These are phyloP conservation scores for Geotrichum siamense DNA, from an alignment of 1,139 yeast species.

Conservation along the genomic window DNA sequence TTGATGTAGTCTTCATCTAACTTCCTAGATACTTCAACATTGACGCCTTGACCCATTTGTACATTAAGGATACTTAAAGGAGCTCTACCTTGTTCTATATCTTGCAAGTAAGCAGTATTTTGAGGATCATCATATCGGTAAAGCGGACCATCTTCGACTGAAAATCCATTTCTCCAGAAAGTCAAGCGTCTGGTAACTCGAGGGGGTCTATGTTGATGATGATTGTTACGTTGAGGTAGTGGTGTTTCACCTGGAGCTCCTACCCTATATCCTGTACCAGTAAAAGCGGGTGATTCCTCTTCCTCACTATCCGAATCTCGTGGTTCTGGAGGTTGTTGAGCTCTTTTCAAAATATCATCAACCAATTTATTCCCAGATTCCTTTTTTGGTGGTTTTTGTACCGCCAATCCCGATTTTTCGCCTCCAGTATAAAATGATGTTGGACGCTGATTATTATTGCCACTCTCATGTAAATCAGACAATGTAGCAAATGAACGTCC, in stretches of 20 bases:
- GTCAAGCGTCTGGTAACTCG: slow-evolving; percentile 54
- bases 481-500: slow-evolving; percentile 33
- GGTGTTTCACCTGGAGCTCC: slow-evolving; percentile 45
- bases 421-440: slow-evolving; percentile 88
- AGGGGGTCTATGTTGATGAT: slow-evolving; percentile 13
- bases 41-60: slow-evolving; percentile 90
- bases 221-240: slow-evolving; percentile 6
- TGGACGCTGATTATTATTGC: slow-evolving; percentile 20
- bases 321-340: slow-evolving; percentile 41
- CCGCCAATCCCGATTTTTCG: slow-evolving; percentile 88
- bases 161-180: slow-evolving; percentile 95
- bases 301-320: slow-evolving; percentile 32
- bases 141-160: slow-evolving; percentile 83
- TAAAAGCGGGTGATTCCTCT: slow-evolving; percentile 40
- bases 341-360: slow-evolving; percentile 53
- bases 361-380: slow-evolving; percentile 36
- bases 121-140: slow-evolving; percentile 87
- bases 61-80: slow-evolving; percentile 83
- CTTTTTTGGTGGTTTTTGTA: slow-evolving; percentile 69
- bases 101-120: slow-evolving; percentile 67
- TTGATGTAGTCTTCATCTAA: slow-evolving; percentile 75
- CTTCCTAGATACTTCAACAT: slow-evolving; percentile 75
- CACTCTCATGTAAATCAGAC: slow-evolving; percentile 39
- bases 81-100: slow-evolving; percentile 84
- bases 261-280: slow-evolving; percentile 74